phyloP scores from a whole-genome alignment of 2,329 filamentous ascomycete species.

The Penicillium frequentans region DNA sequence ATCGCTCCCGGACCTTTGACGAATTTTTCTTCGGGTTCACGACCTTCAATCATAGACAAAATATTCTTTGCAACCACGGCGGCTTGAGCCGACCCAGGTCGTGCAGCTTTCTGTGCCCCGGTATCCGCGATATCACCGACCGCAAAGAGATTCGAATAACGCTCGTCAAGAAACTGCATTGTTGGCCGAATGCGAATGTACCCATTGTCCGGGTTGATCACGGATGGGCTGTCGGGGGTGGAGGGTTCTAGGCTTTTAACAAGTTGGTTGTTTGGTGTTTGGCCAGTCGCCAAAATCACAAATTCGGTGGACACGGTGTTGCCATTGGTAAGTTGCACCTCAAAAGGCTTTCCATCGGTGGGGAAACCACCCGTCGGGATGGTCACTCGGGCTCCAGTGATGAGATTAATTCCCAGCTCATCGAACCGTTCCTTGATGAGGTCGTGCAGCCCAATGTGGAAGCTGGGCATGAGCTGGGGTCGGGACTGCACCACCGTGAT shows the following conservation, averaged over 20 bases:
- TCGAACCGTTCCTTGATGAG: constrained; percentile 34
- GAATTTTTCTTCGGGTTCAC: constrained; percentile 24
- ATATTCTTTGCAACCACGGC: constrained; percentile 36
- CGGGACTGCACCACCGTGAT: constrained; percentile 52
- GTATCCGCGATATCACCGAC: constrained; percentile 40
- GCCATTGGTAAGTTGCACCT: constrained; percentile 33
- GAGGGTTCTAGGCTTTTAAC: constrained; percentile 33
- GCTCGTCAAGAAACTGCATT: constrained; percentile 33
- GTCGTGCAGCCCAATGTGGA: constrained; percentile 31
- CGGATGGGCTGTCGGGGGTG: constrained; percentile 8
- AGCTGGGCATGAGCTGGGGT: constrained; percentile 35
- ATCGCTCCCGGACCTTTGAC: constrained; percentile 32
- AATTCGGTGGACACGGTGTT: constrained; percentile 36
- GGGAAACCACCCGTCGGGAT: constrained; percentile 31
- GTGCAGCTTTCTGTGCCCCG: constrained; percentile 35
- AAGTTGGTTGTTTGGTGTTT: constrained; percentile 48
- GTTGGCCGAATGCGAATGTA: constrained; percentile 35
- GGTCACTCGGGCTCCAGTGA: constrained; percentile 31
- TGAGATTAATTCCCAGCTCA: constrained; percentile 31
- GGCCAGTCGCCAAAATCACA: constrained; percentile 50
- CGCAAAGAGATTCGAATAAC: constrained; percentile 34
- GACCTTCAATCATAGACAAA: constrained; percentile 31
- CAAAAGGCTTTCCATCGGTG: constrained; percentile 22
- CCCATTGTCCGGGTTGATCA: constrained; percentile 36
- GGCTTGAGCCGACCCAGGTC: constrained; percentile 33